Evolutionary conservation across 352 stramenopile genomes (phyloP).

Genomic region (Pythium periplocum): DNA sequence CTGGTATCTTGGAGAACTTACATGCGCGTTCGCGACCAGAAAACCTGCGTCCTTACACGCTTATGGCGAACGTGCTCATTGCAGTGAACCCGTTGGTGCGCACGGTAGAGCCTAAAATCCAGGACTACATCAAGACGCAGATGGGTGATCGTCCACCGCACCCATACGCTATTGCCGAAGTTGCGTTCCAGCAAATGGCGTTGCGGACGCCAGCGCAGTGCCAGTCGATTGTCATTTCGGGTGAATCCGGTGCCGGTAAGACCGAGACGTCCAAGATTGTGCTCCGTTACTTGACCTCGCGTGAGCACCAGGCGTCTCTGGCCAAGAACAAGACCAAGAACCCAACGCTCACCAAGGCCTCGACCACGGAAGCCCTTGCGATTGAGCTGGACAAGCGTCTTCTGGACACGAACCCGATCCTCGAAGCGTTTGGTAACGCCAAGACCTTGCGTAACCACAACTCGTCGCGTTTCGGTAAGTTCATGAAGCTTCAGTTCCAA

Average conservation of each 20-base stretch:
- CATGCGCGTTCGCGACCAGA: conserved; percentile 64
- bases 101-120: conserved; percentile 75
- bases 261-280: conserved; percentile 89
- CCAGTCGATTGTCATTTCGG: conserved; percentile 87
- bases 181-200: conserved; percentile 88
- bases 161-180: conserved; percentile 79
- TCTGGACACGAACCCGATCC: conserved; percentile 86
- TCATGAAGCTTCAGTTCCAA: conserved; percentile 89
- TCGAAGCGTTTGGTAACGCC: conserved; percentile 85
- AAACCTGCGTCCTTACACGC: conserved; percentile 78
- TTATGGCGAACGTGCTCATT: conserved; percentile 88
- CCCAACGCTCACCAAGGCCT: conserved; percentile 5
- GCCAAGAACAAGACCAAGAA: conserved; percentile 26
- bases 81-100: conserved; percentile 83
- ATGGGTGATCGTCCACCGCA: conserved; percentile 82
- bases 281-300: conserved; percentile 79
- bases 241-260: conserved; percentile 83
- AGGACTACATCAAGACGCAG: conserved; percentile 86
- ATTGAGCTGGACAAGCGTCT: conserved; percentile 83
- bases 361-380: conserved; percentile 39
- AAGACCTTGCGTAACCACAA: conserved; percentile 89
- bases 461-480: conserved; percentile 84
- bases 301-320: conserved; percentile 50
- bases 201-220: conserved; percentile 73
- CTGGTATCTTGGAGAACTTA: conserved; percentile 80